Base-by-base conservation (phyloP, 2,329 filamentous ascomycete genomes). In the Penicillium hordei region DNA sequence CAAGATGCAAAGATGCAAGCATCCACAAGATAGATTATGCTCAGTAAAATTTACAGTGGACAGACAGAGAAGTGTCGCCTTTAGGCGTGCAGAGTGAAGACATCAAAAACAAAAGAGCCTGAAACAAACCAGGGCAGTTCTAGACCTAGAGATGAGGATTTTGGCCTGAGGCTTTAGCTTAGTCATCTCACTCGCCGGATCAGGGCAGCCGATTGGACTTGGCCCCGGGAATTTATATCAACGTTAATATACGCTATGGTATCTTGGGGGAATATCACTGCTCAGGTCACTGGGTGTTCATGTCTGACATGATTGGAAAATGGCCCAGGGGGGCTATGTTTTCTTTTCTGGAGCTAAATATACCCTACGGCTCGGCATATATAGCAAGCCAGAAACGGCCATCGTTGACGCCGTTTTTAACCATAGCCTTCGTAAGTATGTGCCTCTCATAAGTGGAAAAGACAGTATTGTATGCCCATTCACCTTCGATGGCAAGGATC, bases 1-100 rank as follows among this genome's bases (percentile, higher is more conserved):
- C 33, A 34, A 17, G 5, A 33, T 70, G 49, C 58, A 61, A 61
- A 61, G 60, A 66, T 60, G 60, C 60, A 65, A 65, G 52, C 57
- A 54, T 33, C 50, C 19, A 52, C 39, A 15, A 23, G 52, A 36
- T 34, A 31, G 17, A 27, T 17, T 27, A 19, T 36, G 19, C 19
- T 42, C 15, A 23, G 43, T 40, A 29, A 48, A 27, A 25, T 34
- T 8, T 36, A 45, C 40, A 52, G 50, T 46, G n/a, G 15, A n/a
- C 15, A 25, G 29, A 13, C 5, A 21, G 7, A 13, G 4, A 23
- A 13, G 13, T 17, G 9, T 55, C 52, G 52, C 52, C 45, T 51
- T 36, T 1, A 43, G 36, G 46, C 46, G 45, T 56, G 34, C 19
- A 45, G 45, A 23, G 9, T 34, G 34, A 27, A 33, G 19, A 31